Conservation (phyloP, 345 rosid species). For the thale cress (Arabidopsis thaliana) region TAIR10.1 NC_003071.7:18452501-18453000, state of each 20-base stretch:
- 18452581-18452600: background rate
- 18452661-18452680: constrained; percentile 67
- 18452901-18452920: constrained; percentile 11
- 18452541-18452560: background rate
- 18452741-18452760: constrained; percentile 20
- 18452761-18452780: background rate
- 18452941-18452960: constrained; percentile 54
- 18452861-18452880: background rate
- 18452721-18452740: background rate
- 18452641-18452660: constrained; percentile 79
- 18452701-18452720: constrained; percentile 91
- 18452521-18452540: constrained; percentile 57
- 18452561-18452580: background rate
- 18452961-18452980: constrained; percentile 82
- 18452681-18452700: constrained; percentile 81
- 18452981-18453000: constrained; percentile 77
- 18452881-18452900: constrained; percentile 15
- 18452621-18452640: constrained; percentile 82
- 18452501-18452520: constrained; percentile 91
- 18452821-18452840: background rate
- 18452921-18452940: constrained; percentile 29
- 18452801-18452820: background rate
- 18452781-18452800: background rate
- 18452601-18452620: constrained; percentile 61
- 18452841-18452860: background rate